Evolutionary conservation across 1,139 yeast genomes (phyloP).

Genomic region (Candida tetrigidarum): DNA sequence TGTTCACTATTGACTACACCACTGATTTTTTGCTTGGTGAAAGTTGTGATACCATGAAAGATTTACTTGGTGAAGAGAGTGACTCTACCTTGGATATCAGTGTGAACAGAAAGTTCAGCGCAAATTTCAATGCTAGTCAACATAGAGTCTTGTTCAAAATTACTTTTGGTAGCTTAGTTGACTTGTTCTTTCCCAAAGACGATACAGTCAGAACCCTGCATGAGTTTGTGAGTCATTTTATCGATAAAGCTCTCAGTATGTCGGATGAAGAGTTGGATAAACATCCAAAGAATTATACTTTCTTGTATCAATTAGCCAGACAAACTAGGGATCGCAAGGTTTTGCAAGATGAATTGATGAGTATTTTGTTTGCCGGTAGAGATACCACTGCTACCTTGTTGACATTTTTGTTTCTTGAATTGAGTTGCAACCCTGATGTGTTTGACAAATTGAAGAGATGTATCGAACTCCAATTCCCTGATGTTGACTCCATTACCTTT

Average conservation of each 20-base stretch:
- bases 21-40: slow-evolving; percentile 45
- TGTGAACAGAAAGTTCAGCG: slow-evolving; percentile 18
- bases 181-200: slow-evolving; percentile 23
- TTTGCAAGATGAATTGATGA: slow-evolving; percentile 33
- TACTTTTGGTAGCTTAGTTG: slow-evolving; percentile 29
- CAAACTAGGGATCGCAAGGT: slow-evolving; percentile 29
- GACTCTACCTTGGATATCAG: slow-evolving; percentile 6
- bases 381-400: slow-evolving; percentile 37
- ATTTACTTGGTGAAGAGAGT: slow-evolving; percentile 19
- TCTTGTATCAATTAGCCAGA: slow-evolving; percentile 34
- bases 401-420: slow-evolving; percentile 29
- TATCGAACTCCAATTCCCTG: slow-evolving; percentile 25
- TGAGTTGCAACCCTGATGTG: slow-evolving; percentile 27
- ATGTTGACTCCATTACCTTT: slow-evolving; percentile 38
- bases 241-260: slow-evolving; percentile 31
- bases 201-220: slow-evolving; percentile 24
- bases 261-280: slow-evolving; percentile 26
- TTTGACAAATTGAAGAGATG: slow-evolving; percentile 27
- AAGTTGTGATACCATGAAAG: slow-evolving; percentile 33
- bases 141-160: slow-evolving; percentile 28
- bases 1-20: slow-evolving; percentile 41
- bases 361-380: slow-evolving; percentile 38
- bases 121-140: slow-evolving; percentile 25
- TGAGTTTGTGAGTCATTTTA: slow-evolving; percentile 30
- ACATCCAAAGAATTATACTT: slow-evolving; percentile 23